Conservation (phyloP, 257 asterid species). For the Solanum acaule region DNA sequence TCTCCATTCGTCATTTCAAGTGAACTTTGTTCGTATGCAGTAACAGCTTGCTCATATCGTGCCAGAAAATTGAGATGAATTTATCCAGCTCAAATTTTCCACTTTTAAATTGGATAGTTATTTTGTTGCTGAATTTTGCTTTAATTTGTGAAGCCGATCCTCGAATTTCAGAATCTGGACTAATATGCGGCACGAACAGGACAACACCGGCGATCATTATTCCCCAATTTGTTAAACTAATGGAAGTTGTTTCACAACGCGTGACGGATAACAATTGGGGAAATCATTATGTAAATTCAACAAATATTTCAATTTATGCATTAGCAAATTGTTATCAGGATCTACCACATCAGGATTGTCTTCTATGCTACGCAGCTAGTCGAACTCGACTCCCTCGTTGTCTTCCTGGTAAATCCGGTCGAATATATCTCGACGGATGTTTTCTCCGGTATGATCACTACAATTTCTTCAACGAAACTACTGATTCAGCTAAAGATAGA, state of each 20-base stretch:
- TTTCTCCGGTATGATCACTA: conserved; percentile 67
- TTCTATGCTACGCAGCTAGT: conserved; percentile 67
- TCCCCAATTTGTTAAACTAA: conserved; percentile 41
- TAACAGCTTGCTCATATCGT: background rate
- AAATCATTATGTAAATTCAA: conserved; percentile 3
- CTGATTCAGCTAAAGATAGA: conserved; percentile 27
- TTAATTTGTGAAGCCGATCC: conserved; percentile 37
- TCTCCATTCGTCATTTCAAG: background rate
- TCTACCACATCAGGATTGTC: conserved; percentile 58
- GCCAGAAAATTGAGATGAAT: conserved; percentile 13
- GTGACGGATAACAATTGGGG: conserved; percentile 48
- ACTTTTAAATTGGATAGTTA: conserved; percentile 13
- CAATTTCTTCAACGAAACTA: conserved; percentile 42
- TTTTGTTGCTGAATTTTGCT: conserved; percentile 1
- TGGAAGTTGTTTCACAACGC: conserved; percentile 53
- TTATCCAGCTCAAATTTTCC: conserved; percentile 2
- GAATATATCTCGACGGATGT: conserved; percentile 77
- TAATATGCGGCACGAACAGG: conserved; percentile 35
- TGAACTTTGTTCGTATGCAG: background rate
- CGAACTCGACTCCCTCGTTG: conserved; percentile 76
- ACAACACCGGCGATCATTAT: conserved; percentile 28
- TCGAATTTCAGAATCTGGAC: conserved; percentile 50
- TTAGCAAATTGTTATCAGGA: conserved; percentile 63
- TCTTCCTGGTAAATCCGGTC: conserved; percentile 48
- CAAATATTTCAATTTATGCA: conserved; percentile 28